A percentile compares a stretch with the other conserved stretches of the same genome.
Conservation (phyloP, 164 flowering plant genomes). For the Piper betle region DNA sequence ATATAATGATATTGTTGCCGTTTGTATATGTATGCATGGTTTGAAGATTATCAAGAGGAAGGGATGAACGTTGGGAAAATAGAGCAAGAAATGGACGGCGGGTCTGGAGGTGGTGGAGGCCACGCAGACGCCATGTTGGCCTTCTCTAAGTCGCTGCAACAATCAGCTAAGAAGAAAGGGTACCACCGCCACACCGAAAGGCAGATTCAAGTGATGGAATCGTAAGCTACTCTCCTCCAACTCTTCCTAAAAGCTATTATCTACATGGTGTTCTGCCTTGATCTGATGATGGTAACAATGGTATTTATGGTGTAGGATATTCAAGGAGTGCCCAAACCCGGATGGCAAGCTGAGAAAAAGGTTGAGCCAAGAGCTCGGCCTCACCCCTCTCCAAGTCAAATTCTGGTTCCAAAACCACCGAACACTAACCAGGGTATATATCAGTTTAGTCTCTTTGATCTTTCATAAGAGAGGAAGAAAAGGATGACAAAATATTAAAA, state of each 20-base stretch:
- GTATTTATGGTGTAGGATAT: slow-evolving; percentile 44
- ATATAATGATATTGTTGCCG: not conserved
- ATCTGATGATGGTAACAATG: not conserved
- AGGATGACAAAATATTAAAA: not conserved
- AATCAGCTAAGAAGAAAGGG: slow-evolving; percentile 59
- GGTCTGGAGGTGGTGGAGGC: slow-evolving; percentile 66
- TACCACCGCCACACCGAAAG: slow-evolving; percentile 86
- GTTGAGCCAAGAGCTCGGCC: slow-evolving; percentile 80
- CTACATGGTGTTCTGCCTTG: not conserved
- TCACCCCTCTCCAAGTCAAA: slow-evolving; percentile 91
- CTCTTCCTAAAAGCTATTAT: not conserved
- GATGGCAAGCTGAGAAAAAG: slow-evolving; percentile 86
- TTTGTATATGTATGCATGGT: not conserved
- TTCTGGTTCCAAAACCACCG: slow-evolving; percentile 97
- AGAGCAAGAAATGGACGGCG: slow-evolving; percentile 59
- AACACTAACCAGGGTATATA: slow-evolving; percentile 56
- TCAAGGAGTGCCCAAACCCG: slow-evolving; percentile 89
- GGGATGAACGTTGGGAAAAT: slow-evolving; percentile 28
- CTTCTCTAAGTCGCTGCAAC: slow-evolving; percentile 1
- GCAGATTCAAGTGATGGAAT: slow-evolving; percentile 98
- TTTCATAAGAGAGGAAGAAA: not conserved
- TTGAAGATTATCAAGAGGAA: slow-evolving; percentile 16
- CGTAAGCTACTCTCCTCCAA: slow-evolving; percentile 28
- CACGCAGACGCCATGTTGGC: slow-evolving; percentile 41
- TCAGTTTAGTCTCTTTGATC: not conserved